Evolutionary conservation across 352 stramenopile genomes (phyloP), one percentile per base, ranked within the genome.

Genomic region (Globisporangium orthogonon): DNA sequence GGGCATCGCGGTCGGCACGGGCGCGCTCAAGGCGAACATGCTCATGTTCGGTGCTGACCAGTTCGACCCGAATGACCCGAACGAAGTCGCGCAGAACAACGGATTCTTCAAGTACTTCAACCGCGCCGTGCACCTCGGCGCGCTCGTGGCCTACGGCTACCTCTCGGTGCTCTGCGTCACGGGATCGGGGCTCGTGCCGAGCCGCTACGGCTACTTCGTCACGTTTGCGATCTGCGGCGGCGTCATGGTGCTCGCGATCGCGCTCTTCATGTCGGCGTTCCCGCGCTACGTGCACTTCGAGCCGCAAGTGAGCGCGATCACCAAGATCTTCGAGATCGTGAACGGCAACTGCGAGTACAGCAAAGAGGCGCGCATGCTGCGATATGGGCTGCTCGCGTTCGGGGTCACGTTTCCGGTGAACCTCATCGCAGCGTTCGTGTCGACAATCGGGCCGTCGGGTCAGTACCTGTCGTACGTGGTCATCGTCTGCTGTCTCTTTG

Each of bases 71-170:
- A 87, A 89, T 46, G 83, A 92, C 61, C 77, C 83, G 13, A 89
- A 89, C 49, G 82, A 95, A 57, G 67, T 80, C 6, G 77, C 67
- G 30, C 83, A 93, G 67, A 91, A 91, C 55, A 69, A 89, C 39
- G 76, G 79, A 30, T 97, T 95, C 54, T 97, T 97, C 69, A 89
- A 73, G 61, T 97, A 91, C 59, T 97, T 97, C 68, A 96, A 97
- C 74, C 90, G 87, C 56, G 79, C 89, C 43, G 91, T 97, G 60
- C 97, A 97, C 65, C 67, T 96, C 48, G 90, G 90, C 54, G 87
- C 90, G 23, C 81, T 96, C 58, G 88, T 97, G 51, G 93, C 87
- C 43, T 97, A 96, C 70, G 88, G 83, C 7, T 92, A 97, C 54
- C 65, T 97, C 2, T 93, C 86, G 11, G 80, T 95, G 41, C 72